Percentiles rank a stretch among this genome's conserved stretches.
phyloP scores from a whole-genome alignment of 1,139 yeast species.

The Yamadazyma buinensis region DNA sequence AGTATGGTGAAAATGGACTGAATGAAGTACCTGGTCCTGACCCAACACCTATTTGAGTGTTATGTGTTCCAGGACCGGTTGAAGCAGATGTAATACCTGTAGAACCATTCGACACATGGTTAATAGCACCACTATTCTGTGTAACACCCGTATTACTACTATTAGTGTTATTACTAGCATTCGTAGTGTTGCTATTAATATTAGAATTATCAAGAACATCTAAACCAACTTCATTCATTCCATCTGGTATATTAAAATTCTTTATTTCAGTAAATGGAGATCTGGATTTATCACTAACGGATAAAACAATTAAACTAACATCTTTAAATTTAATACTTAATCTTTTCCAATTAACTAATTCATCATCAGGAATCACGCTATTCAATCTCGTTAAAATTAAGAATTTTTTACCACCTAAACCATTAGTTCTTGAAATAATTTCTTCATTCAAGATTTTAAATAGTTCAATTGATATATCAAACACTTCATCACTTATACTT shows the following conservation, averaged over 20 bases:
- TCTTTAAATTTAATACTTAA: constrained; percentile 58
- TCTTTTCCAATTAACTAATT: constrained; percentile 72
- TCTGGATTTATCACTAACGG: constrained; percentile 64
- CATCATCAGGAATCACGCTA: constrained; percentile 76
- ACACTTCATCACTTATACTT: constrained; percentile 36
- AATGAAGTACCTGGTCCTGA: background rate
- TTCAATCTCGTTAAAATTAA: constrained; percentile 66
- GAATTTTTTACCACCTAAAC: constrained; percentile 53
- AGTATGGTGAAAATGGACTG: constrained; percentile 3
- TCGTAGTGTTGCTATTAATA: background rate
- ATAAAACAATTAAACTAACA: constrained; percentile 65
- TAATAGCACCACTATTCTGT: background rate
- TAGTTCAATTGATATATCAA: constrained; percentile 34
- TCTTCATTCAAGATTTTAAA: constrained; percentile 37
- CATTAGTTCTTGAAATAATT: constrained; percentile 26
- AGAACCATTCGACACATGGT: background rate
- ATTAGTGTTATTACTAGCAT: background rate
- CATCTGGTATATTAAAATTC: background rate
- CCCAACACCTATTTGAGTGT: background rate
- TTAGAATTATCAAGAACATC: too few species aligned
- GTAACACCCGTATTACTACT: background rate
- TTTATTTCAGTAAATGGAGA: constrained; percentile 32
- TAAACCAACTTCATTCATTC: too few species aligned
- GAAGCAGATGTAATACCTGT: background rate
- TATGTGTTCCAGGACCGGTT: background rate